phyloP scores from a whole-genome alignment of 2,329 filamentous ascomycete species.

The Sporothrix dimorphospora region DNA sequence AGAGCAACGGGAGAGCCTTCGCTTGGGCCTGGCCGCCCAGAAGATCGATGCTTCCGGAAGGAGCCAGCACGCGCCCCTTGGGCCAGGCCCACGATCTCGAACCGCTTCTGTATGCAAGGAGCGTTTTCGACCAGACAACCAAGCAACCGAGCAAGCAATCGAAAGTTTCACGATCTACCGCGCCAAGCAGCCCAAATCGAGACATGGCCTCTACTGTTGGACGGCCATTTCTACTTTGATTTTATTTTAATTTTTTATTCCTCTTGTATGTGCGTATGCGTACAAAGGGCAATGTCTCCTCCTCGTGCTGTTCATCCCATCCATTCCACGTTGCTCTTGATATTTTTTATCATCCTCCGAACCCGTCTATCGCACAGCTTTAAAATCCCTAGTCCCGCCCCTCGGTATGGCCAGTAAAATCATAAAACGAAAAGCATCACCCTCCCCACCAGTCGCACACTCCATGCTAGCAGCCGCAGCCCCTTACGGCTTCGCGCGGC shows the following conservation, averaged over 20 bases:
- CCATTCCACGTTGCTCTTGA: background rate
- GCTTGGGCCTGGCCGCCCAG: background rate
- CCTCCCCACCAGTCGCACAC: background rate
- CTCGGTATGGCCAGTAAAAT: background rate
- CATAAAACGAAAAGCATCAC: background rate
- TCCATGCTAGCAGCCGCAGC: too few relatives aligned
- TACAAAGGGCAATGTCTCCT: background rate
- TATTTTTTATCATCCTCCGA: background rate
- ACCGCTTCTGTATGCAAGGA: background rate
- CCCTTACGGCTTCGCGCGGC: constrained; percentile 72
- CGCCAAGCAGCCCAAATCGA: background rate
- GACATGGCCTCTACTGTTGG: too few relatives aligned
- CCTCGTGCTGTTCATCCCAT: background rate
- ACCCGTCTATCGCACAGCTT: background rate
- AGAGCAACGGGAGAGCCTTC: background rate
- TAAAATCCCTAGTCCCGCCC: background rate
- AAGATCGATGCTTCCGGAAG: constrained; percentile 1
- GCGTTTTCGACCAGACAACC: background rate
- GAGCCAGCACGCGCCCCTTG: background rate
- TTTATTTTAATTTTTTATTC: background rate
- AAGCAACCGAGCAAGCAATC: background rate
- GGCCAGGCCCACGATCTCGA: background rate
- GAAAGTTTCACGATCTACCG: background rate
- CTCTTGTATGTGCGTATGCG: background rate
- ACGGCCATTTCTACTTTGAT: background rate